These are phyloP conservation scores for Pichia heedii DNA, from an alignment of 805 yeast genomes.

Conservation along the genomic window DNA sequence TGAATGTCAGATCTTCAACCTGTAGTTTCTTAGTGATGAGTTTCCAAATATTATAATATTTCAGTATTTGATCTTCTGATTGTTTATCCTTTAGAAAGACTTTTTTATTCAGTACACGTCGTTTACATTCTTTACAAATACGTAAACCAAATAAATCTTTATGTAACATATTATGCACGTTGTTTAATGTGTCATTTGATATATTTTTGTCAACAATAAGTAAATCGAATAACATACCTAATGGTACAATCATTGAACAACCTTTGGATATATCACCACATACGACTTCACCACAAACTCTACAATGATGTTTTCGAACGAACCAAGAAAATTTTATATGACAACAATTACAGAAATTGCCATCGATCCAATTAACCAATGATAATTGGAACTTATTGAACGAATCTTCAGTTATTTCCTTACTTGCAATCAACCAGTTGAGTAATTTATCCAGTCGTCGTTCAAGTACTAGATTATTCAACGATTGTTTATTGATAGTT, in stretches of 20 bases:
- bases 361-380: constrained; percentile 59
- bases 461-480: constrained; percentile 32
- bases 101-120: constrained; percentile 47
- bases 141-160: constrained; percentile 33
- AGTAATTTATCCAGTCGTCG: constrained; percentile 39
- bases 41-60: constrained; percentile 27
- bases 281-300: constrained; percentile 76
- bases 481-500: constrained; percentile 26
- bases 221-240: constrained; percentile 32
- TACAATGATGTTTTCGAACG: constrained; percentile 79
- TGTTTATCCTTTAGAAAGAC: constrained; percentile 36
- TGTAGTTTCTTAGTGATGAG: constrained; percentile 17
- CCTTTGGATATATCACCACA: constrained; percentile 56
- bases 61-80: constrained; percentile 27
- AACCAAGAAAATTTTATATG: constrained; percentile 40
- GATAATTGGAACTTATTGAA: constrained; percentile 34
- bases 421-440: constrained; percentile 38
- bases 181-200: constrained; percentile 8
- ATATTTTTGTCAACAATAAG: constrained; percentile 16
- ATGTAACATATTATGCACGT: not conserved
- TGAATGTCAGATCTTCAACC: constrained; percentile 18
- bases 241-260: constrained; percentile 70
- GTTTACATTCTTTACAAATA: constrained; percentile 64
- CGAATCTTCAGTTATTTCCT: constrained; percentile 6
- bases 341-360: constrained; percentile 56